phyloP scores from a whole-genome alignment of 2,329 filamentous ascomycete species.

The Diaporthe citriasiana region DNA sequence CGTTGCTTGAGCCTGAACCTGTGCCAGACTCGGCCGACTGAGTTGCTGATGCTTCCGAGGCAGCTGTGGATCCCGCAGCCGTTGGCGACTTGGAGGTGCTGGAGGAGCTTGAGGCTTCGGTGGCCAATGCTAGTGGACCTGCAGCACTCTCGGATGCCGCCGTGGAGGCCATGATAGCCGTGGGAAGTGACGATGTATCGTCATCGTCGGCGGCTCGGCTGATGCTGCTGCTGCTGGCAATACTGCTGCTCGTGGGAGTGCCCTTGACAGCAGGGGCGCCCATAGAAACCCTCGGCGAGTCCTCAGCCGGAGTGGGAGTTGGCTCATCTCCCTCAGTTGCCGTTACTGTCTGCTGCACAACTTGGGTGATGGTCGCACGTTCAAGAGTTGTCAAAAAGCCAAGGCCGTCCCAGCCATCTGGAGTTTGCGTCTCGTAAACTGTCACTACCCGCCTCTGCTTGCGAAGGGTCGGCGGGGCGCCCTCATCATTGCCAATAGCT shows the following conservation, averaged over 20 bases:
- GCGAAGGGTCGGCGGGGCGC: background rate
- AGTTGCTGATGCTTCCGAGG: constrained; percentile 42
- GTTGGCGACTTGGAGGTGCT: constrained; percentile 14
- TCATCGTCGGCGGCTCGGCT: background rate
- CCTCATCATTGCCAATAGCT: background rate
- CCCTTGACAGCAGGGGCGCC: constrained; percentile 17
- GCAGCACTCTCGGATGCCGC: background rate
- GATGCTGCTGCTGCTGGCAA: constrained; percentile 6
- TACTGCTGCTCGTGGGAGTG: background rate
- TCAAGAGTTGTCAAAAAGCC: constrained; percentile 39
- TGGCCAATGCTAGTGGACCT: constrained; percentile 28
- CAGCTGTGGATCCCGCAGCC: constrained; percentile 40
- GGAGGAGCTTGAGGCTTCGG: background rate
- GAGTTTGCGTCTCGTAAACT: constrained; percentile 51
- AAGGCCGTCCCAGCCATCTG: constrained; percentile 39
- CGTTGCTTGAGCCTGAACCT: constrained; percentile 46
- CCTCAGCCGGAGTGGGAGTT: constrained; percentile 45
- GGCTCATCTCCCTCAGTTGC: constrained; percentile 42
- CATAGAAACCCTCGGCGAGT: constrained; percentile 42
- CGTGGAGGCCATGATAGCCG: constrained; percentile 23
- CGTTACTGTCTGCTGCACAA: constrained; percentile 8
- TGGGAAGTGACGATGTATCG: constrained; percentile 13
- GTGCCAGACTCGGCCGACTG: constrained; percentile 47
- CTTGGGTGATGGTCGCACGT: constrained; percentile 14
- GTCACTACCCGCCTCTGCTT: constrained; percentile 45